A percentile compares a stretch with the other conserved stretches of the same genome.
phyloP scores from a whole-genome alignment of 2,329 filamentous ascomycete genomes.

The Pseudogymnoascus sp. region DNA sequence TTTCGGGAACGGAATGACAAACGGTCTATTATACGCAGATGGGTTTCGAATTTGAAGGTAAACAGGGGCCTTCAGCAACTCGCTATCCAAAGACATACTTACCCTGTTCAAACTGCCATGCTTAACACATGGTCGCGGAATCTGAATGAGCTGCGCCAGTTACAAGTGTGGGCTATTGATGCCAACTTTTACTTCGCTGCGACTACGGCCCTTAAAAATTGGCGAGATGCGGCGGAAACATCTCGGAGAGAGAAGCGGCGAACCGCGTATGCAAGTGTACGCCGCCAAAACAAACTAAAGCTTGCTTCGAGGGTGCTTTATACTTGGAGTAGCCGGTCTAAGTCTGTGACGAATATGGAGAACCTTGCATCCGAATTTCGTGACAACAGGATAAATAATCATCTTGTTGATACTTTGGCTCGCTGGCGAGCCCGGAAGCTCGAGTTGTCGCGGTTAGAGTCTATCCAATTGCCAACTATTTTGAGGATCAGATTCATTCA shows the following conservation, averaged over 20 bases:
- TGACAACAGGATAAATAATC: conserved; percentile 21
- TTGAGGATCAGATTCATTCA: conserved; percentile 20
- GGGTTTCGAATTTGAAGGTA: conserved; percentile 19
- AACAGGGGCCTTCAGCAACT: conserved; percentile 17
- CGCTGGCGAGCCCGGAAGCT: conserved; percentile 24
- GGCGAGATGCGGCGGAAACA: conserved; percentile 23
- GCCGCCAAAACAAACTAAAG: conserved; percentile 24
- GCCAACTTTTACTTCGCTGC: conserved; percentile 26
- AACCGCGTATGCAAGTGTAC: conserved; percentile 24
- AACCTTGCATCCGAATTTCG: conserved; percentile 21
- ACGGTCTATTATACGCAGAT: conserved; percentile 18
- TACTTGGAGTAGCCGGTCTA: conserved; percentile 21
- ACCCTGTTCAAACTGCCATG: conserved; percentile 16
- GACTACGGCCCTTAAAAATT: conserved; percentile 22
- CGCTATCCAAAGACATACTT: conserved; percentile 18
- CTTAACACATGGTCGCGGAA: conserved; percentile 20
- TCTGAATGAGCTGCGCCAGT: conserved; percentile 17
- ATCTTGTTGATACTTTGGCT: conserved; percentile 25
- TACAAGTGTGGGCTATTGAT: conserved; percentile 21
- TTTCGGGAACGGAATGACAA: conserved; percentile 20
- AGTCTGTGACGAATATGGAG: conserved; percentile 22
- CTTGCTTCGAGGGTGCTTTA: conserved; percentile 21
- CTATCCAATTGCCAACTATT: conserved; percentile 18
- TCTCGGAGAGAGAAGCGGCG: conserved; percentile 26
- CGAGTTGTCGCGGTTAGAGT: conserved; percentile 23